Evolutionary conservation across 2,329 filamentous ascomycete genomes (phyloP), one percentile per base, ranked within the genome.

Genomic region (Fusarium albidum): DNA sequence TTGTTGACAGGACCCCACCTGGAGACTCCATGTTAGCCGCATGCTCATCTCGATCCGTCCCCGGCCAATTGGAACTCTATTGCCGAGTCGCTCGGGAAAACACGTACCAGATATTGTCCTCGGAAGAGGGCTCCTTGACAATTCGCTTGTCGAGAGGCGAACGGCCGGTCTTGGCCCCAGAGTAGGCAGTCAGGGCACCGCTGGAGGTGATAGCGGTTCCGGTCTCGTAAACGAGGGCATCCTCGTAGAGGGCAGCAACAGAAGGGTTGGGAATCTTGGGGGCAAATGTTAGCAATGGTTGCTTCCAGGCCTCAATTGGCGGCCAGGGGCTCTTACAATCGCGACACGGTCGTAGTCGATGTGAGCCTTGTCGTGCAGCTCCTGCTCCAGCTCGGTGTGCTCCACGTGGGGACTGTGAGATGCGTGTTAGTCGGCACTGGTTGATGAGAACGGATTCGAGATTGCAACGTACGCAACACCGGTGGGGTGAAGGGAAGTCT

Each of bases 281-380:
- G 17, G 9, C 6, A 5, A n/a, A 34, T 32, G 59, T 66, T 44
- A 67, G 55, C 14, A 29, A 26, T 27, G 18, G 21, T 33, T 27
- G 15, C 9, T n/a, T 27, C 15, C 28, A 42, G 35, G 17, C 35
- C 21, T 26, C 13, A 17, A 45, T 56, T 26, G 18, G 21, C 15
- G 13, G 27, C 13, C 11, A 17, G 14, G 28, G n/a, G 12, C 37
- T 47, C 91, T 76, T 84, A 96, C 93, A 82, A 99, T 99, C 61
- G 95, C 91, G 71, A 99, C 95, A 73, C 92, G 90, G 79, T 98
- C 91, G 76, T 98, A 99, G 84, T 99, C 95, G 73, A 99, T 99
- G 84, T 99, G 94, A 66, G 95, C 95, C 73, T 89, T 92, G 78
- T 97, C 92, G 78, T 98, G 93, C 58, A 99, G 90, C 76, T 96